Evolutionary conservation across 352 stramenopile species (phyloP).

Genomic region (Pythium brassicae): DNA sequence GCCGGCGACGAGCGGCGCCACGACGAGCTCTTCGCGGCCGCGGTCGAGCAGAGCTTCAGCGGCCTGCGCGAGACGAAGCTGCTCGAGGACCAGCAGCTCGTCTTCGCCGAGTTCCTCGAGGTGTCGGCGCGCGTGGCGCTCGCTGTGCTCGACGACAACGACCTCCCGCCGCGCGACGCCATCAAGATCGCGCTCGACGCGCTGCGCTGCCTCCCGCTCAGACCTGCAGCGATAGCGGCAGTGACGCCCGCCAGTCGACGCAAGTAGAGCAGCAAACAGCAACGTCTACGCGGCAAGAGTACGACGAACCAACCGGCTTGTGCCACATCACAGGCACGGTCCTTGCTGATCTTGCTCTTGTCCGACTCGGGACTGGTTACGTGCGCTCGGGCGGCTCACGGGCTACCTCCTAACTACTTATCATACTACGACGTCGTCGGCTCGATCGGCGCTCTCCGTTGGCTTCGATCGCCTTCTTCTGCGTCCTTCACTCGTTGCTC

Average conservation of each 20-base stretch:
- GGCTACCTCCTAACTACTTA: not conserved
- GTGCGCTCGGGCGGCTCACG: not conserved
- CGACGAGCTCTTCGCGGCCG: slow-evolving; percentile 47
- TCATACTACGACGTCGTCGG: not conserved
- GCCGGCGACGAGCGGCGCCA: slow-evolving; percentile 49
- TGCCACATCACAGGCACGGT: too few species aligned
- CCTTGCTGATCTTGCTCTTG: not conserved
- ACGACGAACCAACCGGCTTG: too few species aligned
- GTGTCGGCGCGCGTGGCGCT: slow-evolving; percentile 60
- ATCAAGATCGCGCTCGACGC: slow-evolving; percentile 78
- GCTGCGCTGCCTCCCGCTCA: slow-evolving; percentile 48
- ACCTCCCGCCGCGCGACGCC: slow-evolving; percentile 52
- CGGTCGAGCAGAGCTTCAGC: slow-evolving; percentile 60
- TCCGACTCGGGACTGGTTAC: not conserved
- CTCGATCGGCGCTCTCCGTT: not conserved
- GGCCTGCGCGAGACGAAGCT: slow-evolving; percentile 30
- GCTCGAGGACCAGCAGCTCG: slow-evolving; percentile 39
- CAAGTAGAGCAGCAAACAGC: slow-evolving; percentile 20
- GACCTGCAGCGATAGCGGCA: not conserved
- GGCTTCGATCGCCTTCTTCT: not conserved
- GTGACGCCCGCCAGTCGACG: slow-evolving; percentile 11
- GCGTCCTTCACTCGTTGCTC: too few species aligned
- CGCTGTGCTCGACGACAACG: slow-evolving; percentile 51
- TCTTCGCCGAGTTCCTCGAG: slow-evolving; percentile 77
- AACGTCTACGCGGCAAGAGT: too few species aligned